Conservation (phyloP, 352 stramenopile genomes). For the Pythium sukuiense region DNA sequence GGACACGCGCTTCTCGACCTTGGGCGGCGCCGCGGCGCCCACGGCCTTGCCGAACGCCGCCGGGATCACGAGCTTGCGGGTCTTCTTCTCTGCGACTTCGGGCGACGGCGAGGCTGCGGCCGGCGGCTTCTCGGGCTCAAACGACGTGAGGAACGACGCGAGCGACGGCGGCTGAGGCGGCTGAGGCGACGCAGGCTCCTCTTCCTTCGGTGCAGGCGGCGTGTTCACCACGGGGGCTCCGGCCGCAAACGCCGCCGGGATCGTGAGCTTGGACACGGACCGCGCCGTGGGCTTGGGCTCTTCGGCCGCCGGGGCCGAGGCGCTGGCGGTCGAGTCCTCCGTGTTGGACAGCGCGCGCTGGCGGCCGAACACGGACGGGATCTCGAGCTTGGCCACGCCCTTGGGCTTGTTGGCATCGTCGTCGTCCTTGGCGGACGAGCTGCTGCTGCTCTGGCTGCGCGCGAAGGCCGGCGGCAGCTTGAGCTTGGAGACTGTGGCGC, state of each 20-base stretch:
- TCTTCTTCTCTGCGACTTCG: slow-evolving; percentile 23
- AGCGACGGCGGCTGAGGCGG: slow-evolving; percentile 14
- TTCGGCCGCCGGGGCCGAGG: background rate
- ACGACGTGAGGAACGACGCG: slow-evolving; percentile 22
- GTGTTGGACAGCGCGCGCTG: slow-evolving; percentile 12
- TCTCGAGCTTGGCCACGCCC: slow-evolving; percentile 26
- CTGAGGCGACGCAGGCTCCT: slow-evolving; percentile 4
- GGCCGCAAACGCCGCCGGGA: slow-evolving; percentile 43
- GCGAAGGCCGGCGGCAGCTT: slow-evolving; percentile 25
- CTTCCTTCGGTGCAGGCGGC: slow-evolving; percentile 13
- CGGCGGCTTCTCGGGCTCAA: slow-evolving; percentile 11
- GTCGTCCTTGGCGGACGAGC: slow-evolving; percentile 28
- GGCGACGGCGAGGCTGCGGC: background rate
- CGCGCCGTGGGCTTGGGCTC: slow-evolving; percentile 28
- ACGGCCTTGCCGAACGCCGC: slow-evolving; percentile 28
- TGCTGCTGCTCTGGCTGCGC: slow-evolving; percentile 4
- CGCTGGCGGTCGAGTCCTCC: background rate
- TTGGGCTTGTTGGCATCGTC: slow-evolving; percentile 17
- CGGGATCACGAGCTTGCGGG: slow-evolving; percentile 36
- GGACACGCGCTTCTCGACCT: slow-evolving; percentile 31
- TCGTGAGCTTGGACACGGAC: slow-evolving; percentile 66
- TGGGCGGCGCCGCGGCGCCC: slow-evolving; percentile 1
- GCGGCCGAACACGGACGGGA: slow-evolving; percentile 26
- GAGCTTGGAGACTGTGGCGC: slow-evolving; percentile 23
- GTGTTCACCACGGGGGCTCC: slow-evolving; percentile 8